Evolutionary conservation across 176 grass and related monocot genomes (phyloP).

Genomic region (Stipa capillata): DNA sequence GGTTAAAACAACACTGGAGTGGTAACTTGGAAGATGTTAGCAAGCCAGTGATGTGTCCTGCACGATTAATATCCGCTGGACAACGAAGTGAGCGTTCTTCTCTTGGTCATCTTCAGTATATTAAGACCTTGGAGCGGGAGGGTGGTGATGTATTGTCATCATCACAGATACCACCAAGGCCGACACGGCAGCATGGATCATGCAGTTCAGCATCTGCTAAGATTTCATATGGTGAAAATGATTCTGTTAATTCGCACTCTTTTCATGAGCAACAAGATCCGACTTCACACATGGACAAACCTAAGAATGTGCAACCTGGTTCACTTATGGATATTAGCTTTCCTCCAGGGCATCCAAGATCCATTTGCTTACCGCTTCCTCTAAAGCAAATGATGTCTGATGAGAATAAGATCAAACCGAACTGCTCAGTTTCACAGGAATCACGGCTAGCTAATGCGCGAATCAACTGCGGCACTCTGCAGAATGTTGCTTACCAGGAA

Average conservation of each 20-base stretch:
- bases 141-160: conserved; percentile 18
- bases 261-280: conserved; percentile 27
- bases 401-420: conserved; percentile 43
- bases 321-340: conserved; percentile 61
- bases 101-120: conserved; percentile 24
- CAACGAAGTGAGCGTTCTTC: conserved; percentile 41
- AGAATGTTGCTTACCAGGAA: conserved; percentile 51
- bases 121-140: conserved; percentile 35
- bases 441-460: conserved; percentile 22
- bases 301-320: conserved; percentile 37
- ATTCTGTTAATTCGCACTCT: conserved; percentile 21
- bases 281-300: conserved; percentile 36
- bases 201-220: conserved; percentile 68
- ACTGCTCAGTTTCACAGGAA: not conserved
- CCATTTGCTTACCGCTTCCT: conserved; percentile 68
- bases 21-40: conserved; percentile 84
- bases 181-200: conserved; percentile 37
- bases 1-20: conserved; percentile 87
- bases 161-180: conserved; percentile 28
- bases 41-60: conserved; percentile 60
- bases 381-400: conserved; percentile 80
- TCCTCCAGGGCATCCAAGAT: conserved; percentile 53
- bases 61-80: conserved; percentile 45
- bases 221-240: conserved; percentile 40
- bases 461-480: conserved; percentile 37